phyloP scores from a whole-genome alignment of 164 flowering plant species.

The Liriodendron chinense region DNA sequence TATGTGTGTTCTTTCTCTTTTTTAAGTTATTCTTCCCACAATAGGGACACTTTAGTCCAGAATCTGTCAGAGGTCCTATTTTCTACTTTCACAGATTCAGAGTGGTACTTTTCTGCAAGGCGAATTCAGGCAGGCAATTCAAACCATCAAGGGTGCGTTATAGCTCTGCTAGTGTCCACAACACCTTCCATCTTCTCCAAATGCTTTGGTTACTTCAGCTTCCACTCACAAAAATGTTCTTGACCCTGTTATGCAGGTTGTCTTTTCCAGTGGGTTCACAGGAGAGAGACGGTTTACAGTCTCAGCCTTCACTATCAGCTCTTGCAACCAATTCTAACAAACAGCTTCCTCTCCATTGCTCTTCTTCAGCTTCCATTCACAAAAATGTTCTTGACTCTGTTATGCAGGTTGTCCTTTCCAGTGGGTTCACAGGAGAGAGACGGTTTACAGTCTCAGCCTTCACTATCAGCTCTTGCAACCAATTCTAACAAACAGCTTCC shows the following conservation, averaged over 20 bases:
- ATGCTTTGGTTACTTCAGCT: neutral
- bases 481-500: too few species aligned
- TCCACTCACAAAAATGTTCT: neutral
- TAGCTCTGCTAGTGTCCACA: neutral
- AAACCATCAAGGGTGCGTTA: neutral
- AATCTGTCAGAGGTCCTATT: too few species aligned
- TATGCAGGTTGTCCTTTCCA: neutral
- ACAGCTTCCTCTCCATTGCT: too few species aligned
- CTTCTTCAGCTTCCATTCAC: neutral
- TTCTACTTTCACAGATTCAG: neutral
- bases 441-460: neutral
- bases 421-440: neutral
- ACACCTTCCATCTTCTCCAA: neutral
- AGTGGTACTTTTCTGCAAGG: neutral
- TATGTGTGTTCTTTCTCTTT: too few species aligned
- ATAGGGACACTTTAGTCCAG: too few species aligned
- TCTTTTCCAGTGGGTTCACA: neutral
- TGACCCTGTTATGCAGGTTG: neutral
- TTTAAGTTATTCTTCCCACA: too few species aligned
- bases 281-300: neutral
- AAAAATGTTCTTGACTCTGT: neutral
- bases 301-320: neutral
- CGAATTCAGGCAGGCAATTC: too few species aligned
- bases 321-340: neutral
- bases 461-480: neutral